Evolutionary conservation across 2,329 filamentous ascomycete species (phyloP), one percentile per base, ranked within the genome.

Genomic region (Aspergillus ruber): DNA sequence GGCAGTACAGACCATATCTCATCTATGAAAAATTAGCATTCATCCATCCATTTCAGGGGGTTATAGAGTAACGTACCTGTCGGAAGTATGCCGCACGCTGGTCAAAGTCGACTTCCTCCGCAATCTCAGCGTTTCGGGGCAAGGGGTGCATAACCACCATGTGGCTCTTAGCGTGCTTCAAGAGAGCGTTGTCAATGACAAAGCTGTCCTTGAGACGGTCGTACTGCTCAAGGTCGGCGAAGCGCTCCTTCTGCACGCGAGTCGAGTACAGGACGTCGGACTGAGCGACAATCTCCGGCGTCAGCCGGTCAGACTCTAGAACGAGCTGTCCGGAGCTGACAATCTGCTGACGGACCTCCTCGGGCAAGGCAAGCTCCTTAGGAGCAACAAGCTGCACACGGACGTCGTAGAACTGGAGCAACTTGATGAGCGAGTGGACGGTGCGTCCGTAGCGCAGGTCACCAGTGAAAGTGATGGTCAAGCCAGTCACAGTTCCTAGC

Each of bases 241-340:
- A 98, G 21, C 93, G 83, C 77, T 98, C 93, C 73, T 93, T 93
- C 73, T 98, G 93, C 57, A 98, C 87, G 13, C 93, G 84, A 1
- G 93, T 98, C 75, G 90, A 96, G 78, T 98, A 98, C 41, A 98
- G 78, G 4, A 98, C 91, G 60, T 98, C 93, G 49, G 85, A 91
- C 56, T 81, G 80, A 15, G 85, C 85, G 48, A 98, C 74, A 43
- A 97, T 90, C 67, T 96, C 90, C 0, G 88, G 82, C 0, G 89
- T 96, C 50, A 98, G 78, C 56, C 83, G 79, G 62, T 86, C 82
- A 6, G 84, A 85, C 70, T 95, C 89, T 57, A 76, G 73, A 39
- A 86, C 74, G 12, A 96, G 79, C 72, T 95, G 88, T 13, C 87
- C 88, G 4, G 88, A 86, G 18, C 75, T 69, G 49, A 83, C 74